These are phyloP conservation scores for Phytophthora rubi DNA, from an alignment of 352 stramenopile genomes.

Conservation along the genomic window DNA sequence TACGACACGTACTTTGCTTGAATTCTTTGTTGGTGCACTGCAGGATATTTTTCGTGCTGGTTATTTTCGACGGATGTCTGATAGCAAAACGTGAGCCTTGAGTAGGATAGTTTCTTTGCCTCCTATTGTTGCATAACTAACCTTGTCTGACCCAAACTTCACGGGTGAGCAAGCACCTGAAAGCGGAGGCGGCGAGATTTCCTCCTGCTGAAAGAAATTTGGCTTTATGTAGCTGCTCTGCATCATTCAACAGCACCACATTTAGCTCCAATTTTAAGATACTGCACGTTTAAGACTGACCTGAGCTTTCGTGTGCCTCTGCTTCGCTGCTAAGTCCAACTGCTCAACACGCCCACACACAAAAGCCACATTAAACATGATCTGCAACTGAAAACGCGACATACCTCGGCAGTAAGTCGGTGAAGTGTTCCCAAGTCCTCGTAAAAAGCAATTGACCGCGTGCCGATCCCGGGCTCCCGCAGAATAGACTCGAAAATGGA, in stretches of 20 bases:
- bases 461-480: slow-evolving; percentile 38
- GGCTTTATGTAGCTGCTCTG: slow-evolving; percentile 45
- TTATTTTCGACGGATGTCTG: not conserved
- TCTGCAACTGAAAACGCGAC: not conserved
- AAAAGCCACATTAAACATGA: not conserved
- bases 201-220: slow-evolving; percentile 40
- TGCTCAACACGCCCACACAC: slow-evolving; percentile 5
- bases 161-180: not conserved
- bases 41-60: not conserved
- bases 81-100: not conserved
- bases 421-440: slow-evolving; percentile 51
- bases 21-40: not conserved
- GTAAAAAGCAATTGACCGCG: slow-evolving; percentile 41
- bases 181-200: not conserved
- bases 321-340: slow-evolving; percentile 25
- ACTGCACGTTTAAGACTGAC: not conserved
- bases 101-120: not conserved
- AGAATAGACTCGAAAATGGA: slow-evolving; percentile 64
- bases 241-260: not conserved
- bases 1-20: slow-evolving; percentile 5
- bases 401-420: slow-evolving; percentile 46
- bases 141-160: not conserved
- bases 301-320: slow-evolving; percentile 21
- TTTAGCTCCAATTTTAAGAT: not conserved
- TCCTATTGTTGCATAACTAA: not conserved